phyloP scores from a whole-genome alignment of 208 protist genomes.

The Wallacemonas collosoma region DNA sequence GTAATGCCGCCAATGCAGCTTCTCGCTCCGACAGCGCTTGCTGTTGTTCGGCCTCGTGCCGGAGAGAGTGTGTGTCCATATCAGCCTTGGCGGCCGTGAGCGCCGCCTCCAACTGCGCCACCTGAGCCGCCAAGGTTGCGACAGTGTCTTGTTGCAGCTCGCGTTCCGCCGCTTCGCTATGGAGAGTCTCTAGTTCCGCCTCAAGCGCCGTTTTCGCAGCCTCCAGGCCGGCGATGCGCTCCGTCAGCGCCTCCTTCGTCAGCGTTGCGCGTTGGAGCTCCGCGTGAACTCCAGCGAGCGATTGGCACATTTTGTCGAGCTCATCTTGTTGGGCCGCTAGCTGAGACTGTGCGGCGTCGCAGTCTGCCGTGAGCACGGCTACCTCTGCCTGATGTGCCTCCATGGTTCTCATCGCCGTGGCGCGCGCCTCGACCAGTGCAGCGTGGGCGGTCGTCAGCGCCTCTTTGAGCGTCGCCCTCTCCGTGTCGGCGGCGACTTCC shows the following conservation, averaged over 20 bases:
- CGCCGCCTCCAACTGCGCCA: background rate
- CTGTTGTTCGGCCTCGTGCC: background rate
- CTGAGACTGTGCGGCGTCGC: conserved; percentile 4
- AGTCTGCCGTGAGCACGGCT: background rate
- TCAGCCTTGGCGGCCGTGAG: background rate
- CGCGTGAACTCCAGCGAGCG: background rate
- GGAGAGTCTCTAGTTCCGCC: background rate
- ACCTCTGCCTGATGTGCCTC: background rate
- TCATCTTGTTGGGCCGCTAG: conserved; percentile 8
- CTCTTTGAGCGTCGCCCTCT: background rate
- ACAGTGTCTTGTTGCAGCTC: too few relatives aligned
- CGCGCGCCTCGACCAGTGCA: background rate
- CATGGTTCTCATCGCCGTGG: background rate
- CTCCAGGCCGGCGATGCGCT: background rate
- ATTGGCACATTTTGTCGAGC: background rate
- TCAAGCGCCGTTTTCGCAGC: background rate
- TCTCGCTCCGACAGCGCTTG: background rate
- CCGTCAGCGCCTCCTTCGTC: background rate
- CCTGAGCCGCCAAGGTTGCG: background rate
- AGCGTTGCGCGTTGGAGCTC: background rate
- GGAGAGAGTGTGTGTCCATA: background rate
- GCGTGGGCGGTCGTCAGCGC: background rate
- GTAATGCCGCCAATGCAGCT: background rate
- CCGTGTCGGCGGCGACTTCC: background rate
- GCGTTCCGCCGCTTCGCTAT: too few relatives aligned